Percentiles rank a stretch among this genome's conserved stretches.
Conservation (phyloP, 495 filamentous ascomycete species). For the Amniculicola lignicola region DNA sequence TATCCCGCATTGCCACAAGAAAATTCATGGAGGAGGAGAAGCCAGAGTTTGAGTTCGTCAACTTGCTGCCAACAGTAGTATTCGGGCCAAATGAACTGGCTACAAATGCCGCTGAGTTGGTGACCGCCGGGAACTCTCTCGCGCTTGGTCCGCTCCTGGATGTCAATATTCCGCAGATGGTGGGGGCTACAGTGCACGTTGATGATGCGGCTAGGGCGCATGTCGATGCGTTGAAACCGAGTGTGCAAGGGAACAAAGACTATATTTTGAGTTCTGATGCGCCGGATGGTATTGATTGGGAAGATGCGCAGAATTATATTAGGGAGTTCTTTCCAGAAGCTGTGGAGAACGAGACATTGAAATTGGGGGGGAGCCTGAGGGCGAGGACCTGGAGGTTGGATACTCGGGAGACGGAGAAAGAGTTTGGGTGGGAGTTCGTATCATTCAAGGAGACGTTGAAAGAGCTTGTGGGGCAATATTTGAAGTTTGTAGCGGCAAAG, state of each 20-base stretch:
- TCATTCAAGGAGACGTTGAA: too few relatives aligned
- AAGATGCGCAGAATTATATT: slow-evolving; percentile 5
- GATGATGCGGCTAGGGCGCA: slow-evolving; percentile 18
- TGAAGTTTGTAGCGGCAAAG: too few relatives aligned
- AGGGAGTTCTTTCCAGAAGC: slow-evolving; percentile 11
- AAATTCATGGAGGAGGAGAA: slow-evolving; percentile 21
- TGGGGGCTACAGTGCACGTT: slow-evolving; percentile 3
- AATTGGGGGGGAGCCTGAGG: background rate
- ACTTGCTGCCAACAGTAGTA: slow-evolving; percentile 13
- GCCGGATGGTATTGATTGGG: slow-evolving; percentile 10
- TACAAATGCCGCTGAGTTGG: slow-evolving; percentile 9
- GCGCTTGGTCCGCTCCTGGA: slow-evolving; percentile 13
- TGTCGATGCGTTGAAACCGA: slow-evolving; percentile 14
- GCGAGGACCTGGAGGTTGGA: slow-evolving; percentile 6
- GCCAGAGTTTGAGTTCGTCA: slow-evolving; percentile 15
- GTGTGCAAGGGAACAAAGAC: slow-evolving; percentile 14
- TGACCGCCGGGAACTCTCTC: background rate
- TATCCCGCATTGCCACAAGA: slow-evolving; percentile 12
- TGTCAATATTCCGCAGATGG: slow-evolving; percentile 9
- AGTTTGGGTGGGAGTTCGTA: too few relatives aligned
- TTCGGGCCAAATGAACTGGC: slow-evolving; percentile 16
- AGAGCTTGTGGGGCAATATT: too few relatives aligned
- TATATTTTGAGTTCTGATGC: slow-evolving; percentile 19
- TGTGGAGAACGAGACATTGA: slow-evolving; percentile 15
- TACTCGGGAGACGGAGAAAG: too few relatives aligned